phyloP scores from a whole-genome alignment of 192 early-diverging fungal genomes.

The Backusella psychrophila region DNA sequence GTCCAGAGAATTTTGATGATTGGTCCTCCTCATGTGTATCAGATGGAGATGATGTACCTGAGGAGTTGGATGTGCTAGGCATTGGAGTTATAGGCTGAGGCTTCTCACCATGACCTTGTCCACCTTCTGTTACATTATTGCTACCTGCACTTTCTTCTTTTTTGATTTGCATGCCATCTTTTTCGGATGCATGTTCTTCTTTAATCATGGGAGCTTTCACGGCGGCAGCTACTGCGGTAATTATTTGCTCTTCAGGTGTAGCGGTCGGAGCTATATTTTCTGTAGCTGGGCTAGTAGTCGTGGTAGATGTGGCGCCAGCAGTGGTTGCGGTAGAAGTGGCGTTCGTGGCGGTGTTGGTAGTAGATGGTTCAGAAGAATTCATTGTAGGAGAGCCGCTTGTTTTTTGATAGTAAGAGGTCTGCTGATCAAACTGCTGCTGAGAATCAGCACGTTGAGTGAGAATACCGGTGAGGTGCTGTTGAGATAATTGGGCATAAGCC shows the following conservation, averaged over 20 bases:
- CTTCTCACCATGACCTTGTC: background rate
- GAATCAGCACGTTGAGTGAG: conserved; percentile 5
- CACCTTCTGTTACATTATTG: background rate
- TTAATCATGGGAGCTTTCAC: background rate
- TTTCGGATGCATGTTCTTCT: background rate
- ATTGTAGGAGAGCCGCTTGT: background rate
- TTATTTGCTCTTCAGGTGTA: background rate
- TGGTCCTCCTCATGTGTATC: conserved; percentile 18
- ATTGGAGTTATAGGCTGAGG: conserved; percentile 33
- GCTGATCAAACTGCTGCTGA: background rate
- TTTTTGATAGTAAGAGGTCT: background rate
- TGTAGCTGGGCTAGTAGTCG: background rate
- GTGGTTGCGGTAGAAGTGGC: background rate
- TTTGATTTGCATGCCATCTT: background rate
- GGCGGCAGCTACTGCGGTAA: background rate
- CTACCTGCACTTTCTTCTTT: background rate
- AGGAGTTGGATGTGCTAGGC: conserved; percentile 27
- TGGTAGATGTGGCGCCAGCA: background rate
- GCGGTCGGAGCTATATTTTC: background rate
- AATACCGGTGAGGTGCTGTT: background rate
- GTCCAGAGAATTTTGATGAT: conserved; percentile 6
- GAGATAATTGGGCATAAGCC: conserved; percentile 1
- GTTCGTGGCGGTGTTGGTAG: background rate
- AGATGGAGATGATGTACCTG: conserved; percentile 27
- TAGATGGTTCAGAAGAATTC: background rate